Evolutionary conservation across 2,329 filamentous ascomycete species (phyloP).

Genomic region (Alternaria atra): DNA sequence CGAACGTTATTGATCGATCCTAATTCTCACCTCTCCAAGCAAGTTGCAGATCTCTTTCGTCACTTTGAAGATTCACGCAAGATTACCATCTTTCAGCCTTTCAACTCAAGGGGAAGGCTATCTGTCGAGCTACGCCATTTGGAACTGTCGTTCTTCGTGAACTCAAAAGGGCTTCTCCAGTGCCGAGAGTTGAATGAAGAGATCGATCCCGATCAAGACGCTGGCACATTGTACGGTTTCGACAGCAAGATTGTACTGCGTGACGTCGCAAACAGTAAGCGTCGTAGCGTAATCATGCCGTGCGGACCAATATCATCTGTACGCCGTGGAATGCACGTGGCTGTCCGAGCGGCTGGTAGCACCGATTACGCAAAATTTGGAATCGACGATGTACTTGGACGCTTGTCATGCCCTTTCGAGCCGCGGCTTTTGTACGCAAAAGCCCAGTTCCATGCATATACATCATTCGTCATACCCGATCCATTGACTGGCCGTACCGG

Average conservation of each 20-base stretch:
- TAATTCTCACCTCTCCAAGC: slow-evolving; percentile 51
- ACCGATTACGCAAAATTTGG: no score
- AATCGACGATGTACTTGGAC: slow-evolving; percentile 63
- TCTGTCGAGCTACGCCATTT: slow-evolving; percentile 63
- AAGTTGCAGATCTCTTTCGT: slow-evolving; percentile 56
- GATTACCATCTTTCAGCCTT: slow-evolving; percentile 60
- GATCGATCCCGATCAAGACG: slow-evolving; percentile 63
- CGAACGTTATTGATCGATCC: slow-evolving; percentile 58
- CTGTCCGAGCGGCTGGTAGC: no score
- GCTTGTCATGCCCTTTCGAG: slow-evolving; percentile 65
- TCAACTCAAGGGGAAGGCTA: neutral
- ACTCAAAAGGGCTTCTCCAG: slow-evolving; percentile 52
- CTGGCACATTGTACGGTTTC: slow-evolving; percentile 67
- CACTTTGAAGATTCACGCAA: slow-evolving; percentile 57
- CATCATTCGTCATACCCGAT: slow-evolving; percentile 61
- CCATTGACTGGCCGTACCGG: slow-evolving; percentile 59
- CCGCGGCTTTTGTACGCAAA: slow-evolving; percentile 63
- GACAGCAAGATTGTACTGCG: slow-evolving; percentile 66
- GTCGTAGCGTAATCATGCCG: slow-evolving; percentile 63
- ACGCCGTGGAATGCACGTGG: no score
- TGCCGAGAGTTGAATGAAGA: slow-evolving; percentile 60
- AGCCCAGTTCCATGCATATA: slow-evolving; percentile 65
- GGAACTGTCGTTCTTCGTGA: slow-evolving; percentile 63
- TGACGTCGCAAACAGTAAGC: slow-evolving; percentile 42
- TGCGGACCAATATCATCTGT: slow-evolving; percentile 49